Evolutionary conservation across 306 rosid species (phyloP).

Genomic region (Quercus rubra): DNA sequence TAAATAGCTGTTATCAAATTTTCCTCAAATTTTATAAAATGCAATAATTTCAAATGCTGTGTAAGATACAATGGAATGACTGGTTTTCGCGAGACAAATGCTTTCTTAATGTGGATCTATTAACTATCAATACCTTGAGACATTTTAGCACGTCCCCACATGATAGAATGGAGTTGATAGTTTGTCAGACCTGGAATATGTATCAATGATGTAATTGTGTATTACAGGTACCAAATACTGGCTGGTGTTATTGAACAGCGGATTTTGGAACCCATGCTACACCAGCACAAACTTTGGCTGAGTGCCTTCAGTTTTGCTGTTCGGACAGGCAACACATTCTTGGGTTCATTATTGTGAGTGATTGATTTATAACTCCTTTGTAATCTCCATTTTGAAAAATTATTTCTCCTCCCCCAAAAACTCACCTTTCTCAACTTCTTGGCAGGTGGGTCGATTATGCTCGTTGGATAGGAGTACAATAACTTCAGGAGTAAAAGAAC

Average conservation of each 20-base stretch:
- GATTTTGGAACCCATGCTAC: slow-evolving; percentile 74
- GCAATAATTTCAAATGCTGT: background rate
- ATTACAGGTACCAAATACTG: slow-evolving; percentile 67
- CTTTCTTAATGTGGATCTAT: background rate
- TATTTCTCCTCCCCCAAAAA: background rate
- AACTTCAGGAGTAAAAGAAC: slow-evolving; percentile 24
- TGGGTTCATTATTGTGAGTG: slow-evolving; percentile 83
- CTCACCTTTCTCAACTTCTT: slow-evolving; percentile 20
- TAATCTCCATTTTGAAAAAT: background rate
- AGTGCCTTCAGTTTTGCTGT: slow-evolving; percentile 77
- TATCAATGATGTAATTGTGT: slow-evolving; percentile 12
- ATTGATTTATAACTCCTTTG: background rate
- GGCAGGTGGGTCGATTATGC: slow-evolving; percentile 96
- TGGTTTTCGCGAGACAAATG: background rate
- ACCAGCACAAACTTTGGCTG: slow-evolving; percentile 71
- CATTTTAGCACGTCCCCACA: background rate
- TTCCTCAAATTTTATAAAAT: background rate
- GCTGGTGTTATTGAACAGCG: slow-evolving; percentile 84
- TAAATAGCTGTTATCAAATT: background rate
- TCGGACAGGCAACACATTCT: slow-evolving; percentile 77
- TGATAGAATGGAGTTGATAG: background rate
- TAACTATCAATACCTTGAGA: background rate
- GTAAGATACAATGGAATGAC: background rate
- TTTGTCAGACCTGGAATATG: background rate
- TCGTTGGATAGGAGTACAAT: slow-evolving; percentile 74